Evolutionary conservation across 2,329 filamentous ascomycete species (phyloP), one percentile per base, ranked within the genome.

Genomic region (Talaromyces rugulosus): DNA sequence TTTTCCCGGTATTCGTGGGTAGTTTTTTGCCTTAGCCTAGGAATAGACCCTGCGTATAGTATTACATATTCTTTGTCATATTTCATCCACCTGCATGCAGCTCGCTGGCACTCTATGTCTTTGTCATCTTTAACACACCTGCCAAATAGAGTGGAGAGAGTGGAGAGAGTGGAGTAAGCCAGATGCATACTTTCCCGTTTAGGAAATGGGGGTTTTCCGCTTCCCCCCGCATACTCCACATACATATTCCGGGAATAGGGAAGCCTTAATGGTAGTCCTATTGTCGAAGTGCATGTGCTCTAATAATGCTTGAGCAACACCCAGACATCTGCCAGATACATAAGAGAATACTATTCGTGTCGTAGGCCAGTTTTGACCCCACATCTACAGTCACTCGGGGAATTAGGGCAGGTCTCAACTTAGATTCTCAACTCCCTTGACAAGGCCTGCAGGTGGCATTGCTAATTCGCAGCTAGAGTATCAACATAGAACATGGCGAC

Each of bases 401-500:
- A 47, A 47, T 47, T 27, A 47, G 44, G 18, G 18, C 44, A 47
- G 23, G 8, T 8, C 18, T 47, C 14, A 23, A 27, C 23, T 14
- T 14, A 12, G 18, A 4, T 11, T 11, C 9, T 8, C n/a, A 27
- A 27, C 5, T 47, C 44, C 23, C 11, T 12, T 27, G 23, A 27
- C 8, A 27, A 9, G 1, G 27, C 23, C n/a, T 12, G 42, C 9
- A 47, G 6, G 18, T 3, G 6, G 42, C 56, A 60, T 42, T 54
- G n/a, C 51, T 28, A n/a, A 4, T 23, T 28, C 28, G 1, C 52
- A 54, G n/a, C 7, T 16, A 40, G 28, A n/a, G 28, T 33, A 34
- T n/a, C 14, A 23, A 27, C n/a, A 27, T 11, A 27, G 23, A 67
- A 33, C 27, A 73, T 74, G 71, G 23, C 65, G 14, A 31, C 56